phyloP scores from a whole-genome alignment of 768 basidiomycete species.

The Lactarius hengduanensis region DNA sequence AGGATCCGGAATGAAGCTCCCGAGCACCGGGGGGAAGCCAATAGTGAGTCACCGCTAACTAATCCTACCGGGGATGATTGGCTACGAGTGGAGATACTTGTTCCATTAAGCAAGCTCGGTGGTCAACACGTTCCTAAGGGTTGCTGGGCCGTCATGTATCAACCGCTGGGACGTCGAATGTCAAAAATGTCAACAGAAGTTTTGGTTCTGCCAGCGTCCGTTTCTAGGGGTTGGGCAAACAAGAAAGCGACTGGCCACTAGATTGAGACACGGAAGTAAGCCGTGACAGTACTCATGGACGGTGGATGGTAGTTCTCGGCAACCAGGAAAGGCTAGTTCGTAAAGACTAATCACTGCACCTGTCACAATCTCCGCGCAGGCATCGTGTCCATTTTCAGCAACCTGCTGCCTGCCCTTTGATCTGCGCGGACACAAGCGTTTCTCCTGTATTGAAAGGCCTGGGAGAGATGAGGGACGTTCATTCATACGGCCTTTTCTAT shows the following conservation, averaged over 20 bases:
- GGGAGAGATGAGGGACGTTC: background rate
- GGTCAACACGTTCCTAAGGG: constrained; percentile 1
- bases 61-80: background rate
- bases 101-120: background rate
- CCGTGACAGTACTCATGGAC: background rate
- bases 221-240: background rate
- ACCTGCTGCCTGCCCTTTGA: background rate
- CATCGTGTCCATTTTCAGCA: background rate
- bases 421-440: background rate
- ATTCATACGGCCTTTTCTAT: background rate
- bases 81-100: no score
- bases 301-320: background rate
- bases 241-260: background rate
- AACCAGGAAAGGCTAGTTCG: background rate
- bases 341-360: background rate
- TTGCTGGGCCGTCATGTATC: background rate
- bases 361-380: background rate
- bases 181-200: background rate
- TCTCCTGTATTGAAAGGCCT: background rate
- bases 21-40: background rate
- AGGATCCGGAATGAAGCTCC: background rate
- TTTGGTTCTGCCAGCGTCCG: background rate
- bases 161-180: background rate
- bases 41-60: background rate
- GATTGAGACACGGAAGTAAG: background rate